Percentiles rank a stretch among this genome's conserved stretches.
phyloP scores from a whole-genome alignment of 192 early-diverging fungal genomes.

The Jimgerdemannia flammicorona region DNA sequence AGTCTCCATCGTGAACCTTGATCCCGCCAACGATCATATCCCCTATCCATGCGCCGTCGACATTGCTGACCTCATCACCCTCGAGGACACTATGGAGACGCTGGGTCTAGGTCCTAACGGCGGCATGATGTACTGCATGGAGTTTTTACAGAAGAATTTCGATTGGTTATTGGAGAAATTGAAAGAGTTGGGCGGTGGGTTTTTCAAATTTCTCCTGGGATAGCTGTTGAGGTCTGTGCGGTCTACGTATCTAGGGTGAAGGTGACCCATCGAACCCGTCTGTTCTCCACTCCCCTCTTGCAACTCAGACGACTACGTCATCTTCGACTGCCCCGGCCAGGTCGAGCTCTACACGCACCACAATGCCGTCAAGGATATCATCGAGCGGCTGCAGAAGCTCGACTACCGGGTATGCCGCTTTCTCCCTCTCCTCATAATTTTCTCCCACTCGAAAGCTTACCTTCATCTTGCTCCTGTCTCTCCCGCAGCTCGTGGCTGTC shows the following conservation, averaged over 20 bases:
- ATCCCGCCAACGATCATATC: conserved; percentile 92
- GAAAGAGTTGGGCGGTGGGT: conserved; percentile 39
- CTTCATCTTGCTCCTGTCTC: neutral
- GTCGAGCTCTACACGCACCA: conserved; percentile 98
- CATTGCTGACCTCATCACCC: conserved; percentile 86
- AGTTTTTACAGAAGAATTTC: conserved; percentile 88
- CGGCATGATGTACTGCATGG: conserved; percentile 95
- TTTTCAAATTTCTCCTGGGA: neutral
- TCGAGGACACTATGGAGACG: conserved; percentile 92
- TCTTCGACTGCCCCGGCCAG: conserved; percentile 97
- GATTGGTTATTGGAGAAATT: conserved; percentile 88
- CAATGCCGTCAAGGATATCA: conserved; percentile 71
- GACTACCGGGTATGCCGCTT: conserved; percentile 56
- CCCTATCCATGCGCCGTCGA: conserved; percentile 80
- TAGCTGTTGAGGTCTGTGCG: neutral
- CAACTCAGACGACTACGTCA: conserved; percentile 75
- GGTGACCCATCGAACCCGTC: neutral
- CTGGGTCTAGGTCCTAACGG: conserved; percentile 93
- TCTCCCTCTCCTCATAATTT: neutral
- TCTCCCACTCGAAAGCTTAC: neutral
- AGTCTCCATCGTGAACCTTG: conserved; percentile 92
- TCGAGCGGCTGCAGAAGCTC: conserved; percentile 64
- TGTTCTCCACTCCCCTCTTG: neutral
- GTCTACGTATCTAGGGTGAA: neutral
- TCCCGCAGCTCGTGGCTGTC: conserved; percentile 63